These are phyloP conservation scores for Lactarius hatsudake DNA, from an alignment of 768 basidiomycete species.

Conservation along the genomic window DNA sequence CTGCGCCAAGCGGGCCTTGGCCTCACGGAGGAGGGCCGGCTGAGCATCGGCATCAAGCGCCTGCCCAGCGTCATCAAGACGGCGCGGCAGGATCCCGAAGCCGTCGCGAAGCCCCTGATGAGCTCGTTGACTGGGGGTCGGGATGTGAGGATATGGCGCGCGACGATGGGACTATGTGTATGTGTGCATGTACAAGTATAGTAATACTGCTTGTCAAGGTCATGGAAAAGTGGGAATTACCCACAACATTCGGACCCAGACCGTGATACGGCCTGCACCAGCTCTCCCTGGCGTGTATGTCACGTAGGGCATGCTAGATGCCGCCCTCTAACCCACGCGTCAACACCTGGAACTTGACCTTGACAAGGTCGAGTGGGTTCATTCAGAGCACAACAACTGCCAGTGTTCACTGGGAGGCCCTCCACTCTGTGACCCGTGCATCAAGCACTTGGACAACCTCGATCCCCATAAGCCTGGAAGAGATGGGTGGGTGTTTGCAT, in stretches of 20 bases:
- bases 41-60: conserved; percentile 93
- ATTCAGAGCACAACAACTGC: not conserved
- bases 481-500: no score
- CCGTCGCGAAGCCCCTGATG: conserved; percentile 67
- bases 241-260: no score
- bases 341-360: not conserved
- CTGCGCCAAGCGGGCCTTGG: conserved; percentile 75
- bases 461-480: no score
- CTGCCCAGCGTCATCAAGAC: conserved; percentile 91
- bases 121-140: conserved; percentile 59
- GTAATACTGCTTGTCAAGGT: not conserved
- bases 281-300: not conserved
- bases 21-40: conserved; percentile 37
- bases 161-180: not conserved
- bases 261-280: no score
- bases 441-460: no score
- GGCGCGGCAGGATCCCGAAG: conserved; percentile 93
- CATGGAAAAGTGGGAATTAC: no score
- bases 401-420: no score
- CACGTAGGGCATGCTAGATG: not conserved
- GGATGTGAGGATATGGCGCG: conserved; percentile 31
- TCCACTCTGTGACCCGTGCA: no score
- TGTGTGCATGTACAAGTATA: not conserved
- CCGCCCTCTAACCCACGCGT: not conserved
- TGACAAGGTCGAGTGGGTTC: not conserved